These are phyloP conservation scores for Lipomyces yamadae DNA, from an alignment of 805 yeast species.

Conservation along the genomic window DNA sequence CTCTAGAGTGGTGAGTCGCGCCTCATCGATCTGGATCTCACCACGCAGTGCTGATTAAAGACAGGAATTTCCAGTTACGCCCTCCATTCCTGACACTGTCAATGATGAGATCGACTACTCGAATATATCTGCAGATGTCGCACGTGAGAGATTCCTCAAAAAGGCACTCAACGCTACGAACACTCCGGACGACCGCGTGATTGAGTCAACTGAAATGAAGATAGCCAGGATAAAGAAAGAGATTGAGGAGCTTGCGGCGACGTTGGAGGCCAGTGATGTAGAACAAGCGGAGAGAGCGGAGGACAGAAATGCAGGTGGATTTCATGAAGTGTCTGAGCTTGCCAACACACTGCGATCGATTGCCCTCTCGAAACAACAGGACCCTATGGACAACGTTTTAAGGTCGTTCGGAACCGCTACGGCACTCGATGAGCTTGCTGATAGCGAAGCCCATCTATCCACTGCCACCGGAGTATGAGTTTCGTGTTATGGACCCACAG, in stretches of 20 bases:
- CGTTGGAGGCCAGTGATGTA: not conserved
- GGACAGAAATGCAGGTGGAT: not conserved
- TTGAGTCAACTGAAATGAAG: conserved; percentile 25
- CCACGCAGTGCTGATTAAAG: not conserved
- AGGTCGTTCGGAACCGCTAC: not conserved
- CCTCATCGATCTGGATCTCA: not conserved
- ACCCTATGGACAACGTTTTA: not conserved
- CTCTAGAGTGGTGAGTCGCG: not conserved
- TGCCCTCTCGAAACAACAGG: not conserved
- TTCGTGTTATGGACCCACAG: not conserved
- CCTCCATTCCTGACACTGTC: conserved; percentile 1
- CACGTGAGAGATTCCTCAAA: conserved; percentile 32
- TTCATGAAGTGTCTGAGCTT: conserved; percentile 2
- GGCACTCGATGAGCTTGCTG: not conserved
- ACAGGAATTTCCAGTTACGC: not conserved
- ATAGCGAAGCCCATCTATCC: not conserved
- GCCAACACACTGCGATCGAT: not conserved
- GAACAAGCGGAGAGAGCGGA: not conserved
- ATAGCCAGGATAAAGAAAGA: conserved; percentile 25
- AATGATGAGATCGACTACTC: conserved; percentile 33
- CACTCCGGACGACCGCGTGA: not conserved
- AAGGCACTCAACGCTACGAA: not conserved
- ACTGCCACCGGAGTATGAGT: not conserved
- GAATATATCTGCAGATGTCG: conserved; percentile 29
- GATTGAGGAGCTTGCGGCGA: conserved; percentile 22